A percentile compares a stretch with the other conserved stretches of the same genome.
phyloP scores from a whole-genome alignment of 106 monocot genomes.

The Triglochin maritima region DNA sequence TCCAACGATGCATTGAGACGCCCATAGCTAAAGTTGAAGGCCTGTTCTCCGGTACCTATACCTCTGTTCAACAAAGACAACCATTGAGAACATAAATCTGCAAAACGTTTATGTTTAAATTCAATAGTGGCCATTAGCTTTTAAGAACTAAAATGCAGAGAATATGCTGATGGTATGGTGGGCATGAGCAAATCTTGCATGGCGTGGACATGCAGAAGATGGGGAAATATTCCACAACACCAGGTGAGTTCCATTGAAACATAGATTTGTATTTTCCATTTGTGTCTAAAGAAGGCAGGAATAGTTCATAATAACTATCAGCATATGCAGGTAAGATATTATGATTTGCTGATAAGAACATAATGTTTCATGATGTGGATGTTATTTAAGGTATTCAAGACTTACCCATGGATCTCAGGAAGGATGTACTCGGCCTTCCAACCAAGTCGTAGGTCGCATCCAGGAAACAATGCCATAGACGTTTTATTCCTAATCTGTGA shows the following conservation, averaged over 20 bases:
- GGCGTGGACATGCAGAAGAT: too few relatives aligned
- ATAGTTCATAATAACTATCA: background rate
- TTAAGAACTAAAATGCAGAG: background rate
- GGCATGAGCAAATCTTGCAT: too few relatives aligned
- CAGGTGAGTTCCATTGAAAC: too few relatives aligned
- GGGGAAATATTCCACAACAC: too few relatives aligned
- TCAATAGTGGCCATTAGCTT: background rate
- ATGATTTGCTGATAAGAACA: background rate
- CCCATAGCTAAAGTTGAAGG: slow-evolving; percentile 76
- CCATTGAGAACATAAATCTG: background rate
- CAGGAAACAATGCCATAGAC: slow-evolving; percentile 59
- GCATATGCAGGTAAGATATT: background rate
- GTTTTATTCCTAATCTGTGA: slow-evolving; percentile 33
- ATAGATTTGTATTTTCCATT: too few relatives aligned
- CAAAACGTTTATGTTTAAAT: slow-evolving; percentile 1
- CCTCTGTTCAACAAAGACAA: slow-evolving; percentile 9
- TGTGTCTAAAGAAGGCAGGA: too few relatives aligned
- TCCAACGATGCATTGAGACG: slow-evolving; percentile 82
- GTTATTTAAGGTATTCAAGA: too few relatives aligned
- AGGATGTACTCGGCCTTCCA: slow-evolving; percentile 93
- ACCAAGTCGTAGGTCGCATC: slow-evolving; percentile 83
- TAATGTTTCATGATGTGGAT: background rate
- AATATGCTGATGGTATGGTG: background rate
- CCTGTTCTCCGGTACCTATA: slow-evolving; percentile 18
- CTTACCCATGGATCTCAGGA: slow-evolving; percentile 88